These are phyloP conservation scores for Borealophlyctis nickersoniae DNA, from an alignment of 192 early-diverging fungal species.

Conservation along the genomic window DNA sequence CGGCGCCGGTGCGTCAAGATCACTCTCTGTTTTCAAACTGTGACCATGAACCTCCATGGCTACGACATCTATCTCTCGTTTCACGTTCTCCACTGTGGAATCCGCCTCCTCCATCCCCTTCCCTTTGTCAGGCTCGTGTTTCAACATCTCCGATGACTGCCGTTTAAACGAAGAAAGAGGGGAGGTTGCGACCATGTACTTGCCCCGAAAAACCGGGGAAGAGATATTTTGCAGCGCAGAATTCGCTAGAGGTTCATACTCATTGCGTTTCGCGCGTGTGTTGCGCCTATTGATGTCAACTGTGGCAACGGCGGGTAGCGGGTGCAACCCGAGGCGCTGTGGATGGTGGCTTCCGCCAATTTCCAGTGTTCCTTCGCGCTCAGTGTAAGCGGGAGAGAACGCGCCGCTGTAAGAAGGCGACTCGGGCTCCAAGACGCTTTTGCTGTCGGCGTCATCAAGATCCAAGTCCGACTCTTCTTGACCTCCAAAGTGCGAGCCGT, in stretches of 20 bases:
- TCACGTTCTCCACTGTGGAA: neutral
- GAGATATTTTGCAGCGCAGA: conserved; percentile 64
- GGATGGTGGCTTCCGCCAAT: too few relatives aligned
- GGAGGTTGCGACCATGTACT: conserved; percentile 1
- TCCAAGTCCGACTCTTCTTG: conserved; percentile 17
- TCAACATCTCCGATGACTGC: neutral
- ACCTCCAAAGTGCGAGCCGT: conserved; percentile 7
- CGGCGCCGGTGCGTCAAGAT: neutral
- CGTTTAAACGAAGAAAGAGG: too few relatives aligned
- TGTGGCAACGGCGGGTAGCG: conserved; percentile 47
- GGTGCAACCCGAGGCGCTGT: conserved; percentile 26
- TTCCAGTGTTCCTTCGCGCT: too few relatives aligned
- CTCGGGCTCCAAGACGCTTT: neutral
- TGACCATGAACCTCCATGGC: neutral
- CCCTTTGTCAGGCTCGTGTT: neutral
- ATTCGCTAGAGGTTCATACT: conserved; percentile 61
- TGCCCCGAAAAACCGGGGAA: too few relatives aligned
- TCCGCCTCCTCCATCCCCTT: neutral
- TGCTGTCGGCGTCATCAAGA: conserved; percentile 5
- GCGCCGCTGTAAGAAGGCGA: conserved; percentile 14
- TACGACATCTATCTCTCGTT: neutral
- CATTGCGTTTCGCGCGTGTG: conserved; percentile 52
- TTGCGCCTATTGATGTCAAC: conserved; percentile 51
- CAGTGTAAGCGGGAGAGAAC: too few relatives aligned
- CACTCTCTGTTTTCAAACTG: neutral